A percentile compares a stretch with the other conserved stretches of the same genome.
Conservation (phyloP, 2,329 filamentous ascomycete species). For the Tolypocladium paradoxum region DNA sequence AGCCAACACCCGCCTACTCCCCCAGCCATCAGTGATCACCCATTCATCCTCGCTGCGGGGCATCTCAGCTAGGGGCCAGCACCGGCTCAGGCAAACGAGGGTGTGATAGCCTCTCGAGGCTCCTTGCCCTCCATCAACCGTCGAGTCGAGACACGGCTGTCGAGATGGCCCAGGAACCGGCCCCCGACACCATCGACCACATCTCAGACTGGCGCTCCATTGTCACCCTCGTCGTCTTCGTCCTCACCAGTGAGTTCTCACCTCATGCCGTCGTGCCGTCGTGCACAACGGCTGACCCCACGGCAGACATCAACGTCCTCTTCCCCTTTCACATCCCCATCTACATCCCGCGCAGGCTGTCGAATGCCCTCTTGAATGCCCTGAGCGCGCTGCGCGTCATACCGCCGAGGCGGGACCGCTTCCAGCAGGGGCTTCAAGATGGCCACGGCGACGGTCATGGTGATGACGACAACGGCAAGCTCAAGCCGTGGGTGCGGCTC, state of each 20-base stretch:
- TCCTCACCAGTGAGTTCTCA: conserved; percentile 53
- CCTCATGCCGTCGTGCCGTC: not conserved
- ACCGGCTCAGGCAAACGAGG: too few relatives aligned
- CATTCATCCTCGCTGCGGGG: not conserved
- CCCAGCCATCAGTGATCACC: too few relatives aligned
- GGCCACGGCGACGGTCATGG: conserved; percentile 11
- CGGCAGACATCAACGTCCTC: conserved; percentile 54
- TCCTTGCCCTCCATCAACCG: not conserved
- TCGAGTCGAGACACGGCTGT: not conserved
- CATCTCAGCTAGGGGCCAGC: not conserved
- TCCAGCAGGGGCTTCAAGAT: not conserved
- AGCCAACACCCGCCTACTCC: not conserved
- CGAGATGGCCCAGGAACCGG: conserved; percentile 4
- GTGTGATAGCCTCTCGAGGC: not conserved
- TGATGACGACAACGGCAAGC: conserved; percentile 15
- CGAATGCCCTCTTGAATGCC: conserved; percentile 29
- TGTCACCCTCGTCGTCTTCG: conserved; percentile 57
- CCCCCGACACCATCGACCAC: conserved; percentile 10
- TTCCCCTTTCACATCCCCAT: conserved; percentile 59
- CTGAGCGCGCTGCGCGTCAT: conserved; percentile 37
- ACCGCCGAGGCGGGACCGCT: conserved; percentile 21
- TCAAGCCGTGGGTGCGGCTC: conserved; percentile 35
- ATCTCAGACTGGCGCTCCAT: conserved; percentile 61
- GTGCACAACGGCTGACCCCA: not conserved
- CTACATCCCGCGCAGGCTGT: conserved; percentile 42